A percentile compares a stretch with the other conserved stretches of the same genome.
These are phyloP conservation scores for Boletus rubescentipes DNA, from an alignment of 768 basidiomycete genomes.

Conservation along the genomic window DNA sequence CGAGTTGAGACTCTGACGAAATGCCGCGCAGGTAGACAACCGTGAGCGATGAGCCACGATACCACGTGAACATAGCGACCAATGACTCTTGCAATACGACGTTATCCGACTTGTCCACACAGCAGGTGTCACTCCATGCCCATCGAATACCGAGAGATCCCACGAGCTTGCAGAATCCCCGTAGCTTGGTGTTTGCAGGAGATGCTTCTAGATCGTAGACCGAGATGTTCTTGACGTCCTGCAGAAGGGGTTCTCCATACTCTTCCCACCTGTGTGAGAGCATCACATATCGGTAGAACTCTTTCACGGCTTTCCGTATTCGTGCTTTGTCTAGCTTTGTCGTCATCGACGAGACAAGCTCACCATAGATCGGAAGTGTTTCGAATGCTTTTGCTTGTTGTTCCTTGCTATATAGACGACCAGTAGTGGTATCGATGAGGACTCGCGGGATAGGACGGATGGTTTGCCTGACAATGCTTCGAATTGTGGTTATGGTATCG, in stretches of 20 bases:
- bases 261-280: too few relatives aligned
- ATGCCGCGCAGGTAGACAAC: too few relatives aligned
- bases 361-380: background rate
- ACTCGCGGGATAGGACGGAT: background rate
- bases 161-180: background rate
- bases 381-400: slow-evolving; percentile 6
- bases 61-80: too few relatives aligned
- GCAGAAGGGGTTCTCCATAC: too few relatives aligned
- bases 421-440: slow-evolving; percentile 5
- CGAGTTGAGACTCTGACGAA: too few relatives aligned
- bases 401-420: background rate
- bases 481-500: background rate
- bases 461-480: background rate
- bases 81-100: too few relatives aligned
- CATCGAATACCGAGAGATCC: background rate
- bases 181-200: background rate
- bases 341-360: slow-evolving; percentile 3
- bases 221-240: background rate
- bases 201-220: background rate
- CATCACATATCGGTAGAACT: too few relatives aligned
- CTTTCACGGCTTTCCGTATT: too few relatives aligned
- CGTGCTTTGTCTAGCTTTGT: background rate
- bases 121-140: slow-evolving; percentile 16
- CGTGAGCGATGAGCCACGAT: too few relatives aligned
- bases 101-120: background rate